Base-by-base conservation (phyloP, 306 rosid genomes). In the Alnus glutinosa region DNA sequence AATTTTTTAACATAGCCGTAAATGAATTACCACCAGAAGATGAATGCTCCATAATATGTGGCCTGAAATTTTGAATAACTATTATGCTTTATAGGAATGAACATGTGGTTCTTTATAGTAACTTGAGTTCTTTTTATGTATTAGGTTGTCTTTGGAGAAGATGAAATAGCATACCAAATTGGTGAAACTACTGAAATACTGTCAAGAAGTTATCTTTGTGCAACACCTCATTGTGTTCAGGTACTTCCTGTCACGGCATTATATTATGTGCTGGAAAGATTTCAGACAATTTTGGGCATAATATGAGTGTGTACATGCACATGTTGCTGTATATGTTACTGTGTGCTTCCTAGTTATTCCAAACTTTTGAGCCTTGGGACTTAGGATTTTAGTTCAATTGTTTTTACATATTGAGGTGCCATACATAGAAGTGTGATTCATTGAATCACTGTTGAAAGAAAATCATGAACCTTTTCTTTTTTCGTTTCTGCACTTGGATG, bases 221-320 rank as follows among this genome's bases (percentile, higher is more conserved):
- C 98, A 71, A 95, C 98, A 71, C 98, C 98, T 73, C 98, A 95
- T 78, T 95, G 98, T 82, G 96, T 95, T 77, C 90, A 66, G 95
- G 98, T 95, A 90, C 71, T 71, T 78, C 19, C 30, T 75, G 51
- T 64, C 48, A 57, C 49, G 52, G 67, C 55, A 64, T 55, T 42
- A 34, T 8, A 37, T 42, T 42, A 36, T 64, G 23, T 64, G 14
- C 54, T 76, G 37, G 42, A 66, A 75, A 52, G 50, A 9, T 55
- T 62, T 70, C 52, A 46, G 52, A 34, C 12, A 63, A 28, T 34
- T 50, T 66, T 75, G 14, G 67, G 61, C 28, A 6, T 36, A 76
- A 18, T n/a, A 42, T 9, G 30, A 42, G 51, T 67, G 48, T 67
- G 28, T 42, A 67, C 72, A 9, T 67, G 72, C 72, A 16, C 14